These are phyloP conservation scores for Tubosaeta brunneosetosa DNA, from an alignment of 768 basidiomycete species.

Conservation along the genomic window DNA sequence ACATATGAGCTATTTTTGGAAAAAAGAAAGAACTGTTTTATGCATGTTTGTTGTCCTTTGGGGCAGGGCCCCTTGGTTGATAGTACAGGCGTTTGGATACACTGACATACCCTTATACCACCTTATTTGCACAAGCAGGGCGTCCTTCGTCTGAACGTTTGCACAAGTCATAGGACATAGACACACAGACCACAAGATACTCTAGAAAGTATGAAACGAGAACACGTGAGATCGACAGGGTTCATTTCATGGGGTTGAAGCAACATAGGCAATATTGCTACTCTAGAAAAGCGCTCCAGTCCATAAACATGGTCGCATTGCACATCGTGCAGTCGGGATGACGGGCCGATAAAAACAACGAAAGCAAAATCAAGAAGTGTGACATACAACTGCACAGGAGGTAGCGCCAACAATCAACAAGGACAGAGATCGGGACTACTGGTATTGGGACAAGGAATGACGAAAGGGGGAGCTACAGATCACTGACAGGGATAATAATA, in stretches of 20 bases:
- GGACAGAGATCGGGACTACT: conserved; percentile 8
- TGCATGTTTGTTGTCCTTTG: too few relatives aligned
- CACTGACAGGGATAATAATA: conserved; percentile 32
- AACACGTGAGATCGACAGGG: conserved; percentile 4
- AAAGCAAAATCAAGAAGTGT: conserved; percentile 25
- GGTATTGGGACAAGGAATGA: conserved; percentile 13
- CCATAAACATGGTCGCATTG: conserved; percentile 11
- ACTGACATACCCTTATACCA: too few relatives aligned
- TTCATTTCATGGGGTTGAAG: conserved; percentile 1
- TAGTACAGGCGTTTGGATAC: too few relatives aligned
- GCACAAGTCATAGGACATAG: neutral
- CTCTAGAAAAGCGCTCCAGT: conserved; percentile 10
- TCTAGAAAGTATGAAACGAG: conserved; percentile 19
- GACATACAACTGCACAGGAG: conserved; percentile 19
- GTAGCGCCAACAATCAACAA: conserved; percentile 11
- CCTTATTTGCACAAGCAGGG: too few relatives aligned
- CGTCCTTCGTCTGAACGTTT: too few relatives aligned
- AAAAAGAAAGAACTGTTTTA: too few relatives aligned
- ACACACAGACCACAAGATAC: neutral
- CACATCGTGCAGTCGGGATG: conserved; percentile 7
- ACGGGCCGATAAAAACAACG: conserved; percentile 13
- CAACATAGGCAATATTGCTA: neutral
- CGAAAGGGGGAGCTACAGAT: conserved; percentile 21
- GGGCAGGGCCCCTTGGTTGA: too few relatives aligned
- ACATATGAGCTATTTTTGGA: too few relatives aligned